phyloP scores from a whole-genome alignment of 768 basidiomycete genomes.

The Leccinum arenicola region DNA sequence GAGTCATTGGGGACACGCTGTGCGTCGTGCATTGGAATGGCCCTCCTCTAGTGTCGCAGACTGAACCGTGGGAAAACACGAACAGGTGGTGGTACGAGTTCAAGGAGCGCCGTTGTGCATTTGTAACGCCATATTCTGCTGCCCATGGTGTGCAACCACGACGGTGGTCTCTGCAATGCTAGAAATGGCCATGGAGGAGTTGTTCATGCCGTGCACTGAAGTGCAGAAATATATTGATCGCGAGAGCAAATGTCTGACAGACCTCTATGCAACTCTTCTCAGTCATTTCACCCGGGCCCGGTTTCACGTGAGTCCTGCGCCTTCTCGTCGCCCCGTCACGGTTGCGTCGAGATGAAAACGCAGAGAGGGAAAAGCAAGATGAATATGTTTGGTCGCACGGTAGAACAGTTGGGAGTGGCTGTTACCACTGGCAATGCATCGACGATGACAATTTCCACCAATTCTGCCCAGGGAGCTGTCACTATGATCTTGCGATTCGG shows the following conservation, averaged over 20 bases:
- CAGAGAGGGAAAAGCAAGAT: slow-evolving; percentile 60
- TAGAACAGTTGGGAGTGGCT: slow-evolving; percentile 76
- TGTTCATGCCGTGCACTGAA: slow-evolving; percentile 95
- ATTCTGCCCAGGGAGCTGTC: slow-evolving; percentile 82
- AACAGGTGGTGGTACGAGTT: too few species aligned
- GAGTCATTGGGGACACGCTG: too few species aligned
- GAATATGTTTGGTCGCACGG: slow-evolving; percentile 87
- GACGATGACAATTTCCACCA: slow-evolving; percentile 55
- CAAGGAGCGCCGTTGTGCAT: too few species aligned
- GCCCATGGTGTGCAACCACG: slow-evolving; percentile 38
- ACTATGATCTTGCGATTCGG: slow-evolving; percentile 89
- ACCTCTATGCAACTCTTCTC: slow-evolving; percentile 74
- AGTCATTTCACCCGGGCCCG: slow-evolving; percentile 60
- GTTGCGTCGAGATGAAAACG: slow-evolving; percentile 45
- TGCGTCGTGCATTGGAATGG: too few species aligned
- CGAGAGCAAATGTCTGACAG: slow-evolving; percentile 79
- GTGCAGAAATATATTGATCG: slow-evolving; percentile 88
- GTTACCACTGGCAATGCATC: slow-evolving; percentile 54
- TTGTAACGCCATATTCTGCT: too few species aligned
- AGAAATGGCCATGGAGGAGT: slow-evolving; percentile 92
- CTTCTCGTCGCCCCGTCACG: neutral
- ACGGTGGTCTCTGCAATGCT: slow-evolving; percentile 75
- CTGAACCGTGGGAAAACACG: too few species aligned
- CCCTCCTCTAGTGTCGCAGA: too few species aligned
- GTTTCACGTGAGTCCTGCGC: slow-evolving; percentile 65